phyloP scores from a whole-genome alignment of 75 land plant genomes.

The Selaginella tamariscina region DNA sequence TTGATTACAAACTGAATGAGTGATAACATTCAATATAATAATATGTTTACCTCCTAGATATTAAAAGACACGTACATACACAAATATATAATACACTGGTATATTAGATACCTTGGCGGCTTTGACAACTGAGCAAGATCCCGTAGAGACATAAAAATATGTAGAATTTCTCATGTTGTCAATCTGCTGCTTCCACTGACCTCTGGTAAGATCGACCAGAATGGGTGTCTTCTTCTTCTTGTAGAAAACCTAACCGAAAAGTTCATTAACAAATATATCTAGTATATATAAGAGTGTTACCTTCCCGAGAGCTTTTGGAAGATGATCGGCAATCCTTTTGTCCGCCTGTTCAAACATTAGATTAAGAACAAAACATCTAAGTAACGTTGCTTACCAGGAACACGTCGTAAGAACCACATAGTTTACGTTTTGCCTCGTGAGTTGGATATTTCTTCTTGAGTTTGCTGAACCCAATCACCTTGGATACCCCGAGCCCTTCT shows the following conservation, averaged over 20 bases:
- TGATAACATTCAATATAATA: too few species aligned
- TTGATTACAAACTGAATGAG: too few species aligned
- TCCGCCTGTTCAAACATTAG: too few species aligned
- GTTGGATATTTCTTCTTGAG: conserved; percentile 45
- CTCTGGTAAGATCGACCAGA: conserved; percentile 43
- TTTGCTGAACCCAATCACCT: conserved; percentile 48
- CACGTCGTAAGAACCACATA: conserved; percentile 63
- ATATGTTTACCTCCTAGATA: too few species aligned
- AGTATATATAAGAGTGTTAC: too few species aligned
- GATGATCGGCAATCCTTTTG: conserved; percentile 36
- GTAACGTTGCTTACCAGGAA: too few species aligned
- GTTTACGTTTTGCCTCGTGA: conserved; percentile 57
- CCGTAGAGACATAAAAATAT: conserved; percentile 43
- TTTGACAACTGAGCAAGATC: conserved; percentile 55
- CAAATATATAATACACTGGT: too few species aligned
- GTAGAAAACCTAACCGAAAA: too few species aligned
- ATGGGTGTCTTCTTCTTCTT: conserved; percentile 77
- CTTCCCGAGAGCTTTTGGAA: conserved; percentile 56
- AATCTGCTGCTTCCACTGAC: conserved; percentile 53
- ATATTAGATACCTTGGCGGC: too few species aligned
- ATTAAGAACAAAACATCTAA: too few species aligned
- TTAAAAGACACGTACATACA: too few species aligned
- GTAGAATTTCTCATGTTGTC: conserved; percentile 35
- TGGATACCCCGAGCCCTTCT: conserved; percentile 41
- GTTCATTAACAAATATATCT: too few species aligned